Percentiles rank a stretch among this genome's conserved stretches.
Conservation (phyloP, 2,329 filamentous ascomycete species). For the Elsinoe perseae region DNA sequence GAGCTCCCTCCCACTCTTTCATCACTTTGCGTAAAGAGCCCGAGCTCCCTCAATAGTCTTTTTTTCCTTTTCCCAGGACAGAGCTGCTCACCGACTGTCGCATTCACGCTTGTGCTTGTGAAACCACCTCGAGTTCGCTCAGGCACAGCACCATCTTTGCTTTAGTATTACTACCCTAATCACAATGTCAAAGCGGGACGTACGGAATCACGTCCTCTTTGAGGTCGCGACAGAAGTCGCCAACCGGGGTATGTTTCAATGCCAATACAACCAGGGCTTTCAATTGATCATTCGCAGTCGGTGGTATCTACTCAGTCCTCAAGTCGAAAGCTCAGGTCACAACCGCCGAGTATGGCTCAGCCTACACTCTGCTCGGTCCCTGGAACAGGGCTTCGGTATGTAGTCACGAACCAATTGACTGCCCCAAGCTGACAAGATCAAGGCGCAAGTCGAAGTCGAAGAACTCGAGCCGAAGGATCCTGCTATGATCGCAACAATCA, state of each 20-base stretch:
- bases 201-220: conserved; percentile 93
- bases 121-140: background rate
- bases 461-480: conserved; percentile 76
- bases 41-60: conserved; percentile 6
- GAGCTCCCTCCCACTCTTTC: conserved; percentile 7
- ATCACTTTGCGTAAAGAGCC: conserved; percentile 9
- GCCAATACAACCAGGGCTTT: conserved; percentile 19
- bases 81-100: conserved; percentile 3
- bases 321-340: conserved; percentile 98
- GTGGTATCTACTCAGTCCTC: conserved; percentile 97
- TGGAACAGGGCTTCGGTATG: conserved; percentile 83
- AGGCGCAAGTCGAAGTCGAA: conserved; percentile 97
- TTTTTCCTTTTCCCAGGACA: background rate
- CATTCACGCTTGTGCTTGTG: background rate
- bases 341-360: conserved; percentile 95
- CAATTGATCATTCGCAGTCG: conserved; percentile 51
- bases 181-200: conserved; percentile 52
- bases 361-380: conserved; percentile 91
- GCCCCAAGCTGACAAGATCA: conserved; percentile 34
- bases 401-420: conserved; percentile 16
- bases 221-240: conserved; percentile 96
- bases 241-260: conserved; percentile 67
- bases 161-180: conserved; percentile 10
- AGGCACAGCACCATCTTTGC: background rate
- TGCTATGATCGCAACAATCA: conserved; percentile 72